Evolutionary conservation across 1,284 basidiomycete species (phyloP).

Genomic region (Exobasidium rhododendri): DNA sequence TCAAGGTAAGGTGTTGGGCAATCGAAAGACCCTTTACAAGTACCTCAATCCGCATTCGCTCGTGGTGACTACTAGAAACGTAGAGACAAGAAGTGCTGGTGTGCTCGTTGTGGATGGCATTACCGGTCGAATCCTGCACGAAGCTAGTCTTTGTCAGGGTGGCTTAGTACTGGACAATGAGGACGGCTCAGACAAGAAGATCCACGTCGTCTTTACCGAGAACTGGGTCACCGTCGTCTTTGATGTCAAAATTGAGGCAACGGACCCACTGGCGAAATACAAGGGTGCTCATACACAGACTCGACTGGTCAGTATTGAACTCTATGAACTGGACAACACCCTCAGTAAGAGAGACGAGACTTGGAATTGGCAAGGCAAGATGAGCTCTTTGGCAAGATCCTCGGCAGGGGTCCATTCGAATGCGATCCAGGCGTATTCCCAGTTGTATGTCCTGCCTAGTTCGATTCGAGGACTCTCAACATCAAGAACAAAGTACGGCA

Average conservation of each 20-base stretch:
- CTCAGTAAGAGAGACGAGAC: slow-evolving; percentile 42
- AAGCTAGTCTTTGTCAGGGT: slow-evolving; percentile 52
- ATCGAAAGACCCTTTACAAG: slow-evolving; percentile 87
- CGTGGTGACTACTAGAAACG: slow-evolving; percentile 64
- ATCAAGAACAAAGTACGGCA: slow-evolving; percentile 74
- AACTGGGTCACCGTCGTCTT: slow-evolving; percentile 90
- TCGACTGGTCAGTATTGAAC: slow-evolving; percentile 66
- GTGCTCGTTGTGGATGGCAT: slow-evolving; percentile 74
- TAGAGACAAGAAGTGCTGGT: slow-evolving; percentile 49
- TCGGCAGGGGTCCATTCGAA: slow-evolving; percentile 6
- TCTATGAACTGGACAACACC: slow-evolving; percentile 88
- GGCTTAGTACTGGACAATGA: slow-evolving; percentile 13
- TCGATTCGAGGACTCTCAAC: slow-evolving; percentile 66
- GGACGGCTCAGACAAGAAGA: slow-evolving; percentile 31
- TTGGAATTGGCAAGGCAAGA: slow-evolving; percentile 25
- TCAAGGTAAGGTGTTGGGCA: slow-evolving; percentile 76
- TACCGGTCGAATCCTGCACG: slow-evolving; percentile 65
- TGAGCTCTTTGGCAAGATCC: slow-evolving; percentile 7
- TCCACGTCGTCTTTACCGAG: slow-evolving; percentile 72
- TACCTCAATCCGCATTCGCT: slow-evolving; percentile 82
- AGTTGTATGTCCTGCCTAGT: slow-evolving; percentile 68
- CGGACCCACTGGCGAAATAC: slow-evolving; percentile 57
- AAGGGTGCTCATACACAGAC: slow-evolving; percentile 9
- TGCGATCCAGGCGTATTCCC: slow-evolving; percentile 60
- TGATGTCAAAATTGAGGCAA: slow-evolving; percentile 57